Evolutionary conservation across 75 land plant genomes (phyloP).

Genomic region (Ceratopteris richardii): DNA sequence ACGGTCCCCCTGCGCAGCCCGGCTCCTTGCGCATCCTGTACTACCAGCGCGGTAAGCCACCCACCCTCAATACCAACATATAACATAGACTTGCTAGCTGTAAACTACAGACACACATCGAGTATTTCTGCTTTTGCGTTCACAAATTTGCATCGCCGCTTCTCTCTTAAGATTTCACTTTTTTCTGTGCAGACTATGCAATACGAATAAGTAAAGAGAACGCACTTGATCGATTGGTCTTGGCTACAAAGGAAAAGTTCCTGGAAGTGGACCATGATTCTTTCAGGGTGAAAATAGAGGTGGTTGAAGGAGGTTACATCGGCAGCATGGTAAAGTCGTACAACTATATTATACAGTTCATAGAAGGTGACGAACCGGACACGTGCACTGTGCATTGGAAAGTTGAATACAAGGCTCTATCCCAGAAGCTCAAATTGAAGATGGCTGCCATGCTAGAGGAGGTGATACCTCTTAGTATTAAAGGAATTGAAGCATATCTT

Average conservation of each 20-base stretch:
- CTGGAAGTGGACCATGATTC: background rate
- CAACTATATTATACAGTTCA: background rate
- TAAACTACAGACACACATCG: too few species aligned
- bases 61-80: too few species aligned
- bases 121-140: too few species aligned
- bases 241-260: background rate
- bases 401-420: background rate
- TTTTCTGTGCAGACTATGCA: background rate
- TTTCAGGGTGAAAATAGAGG: background rate
- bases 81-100: too few species aligned
- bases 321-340: background rate
- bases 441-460: background rate
- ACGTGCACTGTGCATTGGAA: background rate
- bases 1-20: too few species aligned
- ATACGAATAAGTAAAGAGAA: background rate
- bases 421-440: background rate
- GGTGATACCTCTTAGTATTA: background rate
- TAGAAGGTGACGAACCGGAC: background rate
- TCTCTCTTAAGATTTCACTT: too few species aligned
- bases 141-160: too few species aligned
- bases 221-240: background rate
- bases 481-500: background rate
- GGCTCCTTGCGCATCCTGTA: too few species aligned
- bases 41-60: too few species aligned
- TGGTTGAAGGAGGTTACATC: background rate